Conservation (phyloP, 768 basidiomycete genomes). For the Tephrocybe sp. region DNA sequence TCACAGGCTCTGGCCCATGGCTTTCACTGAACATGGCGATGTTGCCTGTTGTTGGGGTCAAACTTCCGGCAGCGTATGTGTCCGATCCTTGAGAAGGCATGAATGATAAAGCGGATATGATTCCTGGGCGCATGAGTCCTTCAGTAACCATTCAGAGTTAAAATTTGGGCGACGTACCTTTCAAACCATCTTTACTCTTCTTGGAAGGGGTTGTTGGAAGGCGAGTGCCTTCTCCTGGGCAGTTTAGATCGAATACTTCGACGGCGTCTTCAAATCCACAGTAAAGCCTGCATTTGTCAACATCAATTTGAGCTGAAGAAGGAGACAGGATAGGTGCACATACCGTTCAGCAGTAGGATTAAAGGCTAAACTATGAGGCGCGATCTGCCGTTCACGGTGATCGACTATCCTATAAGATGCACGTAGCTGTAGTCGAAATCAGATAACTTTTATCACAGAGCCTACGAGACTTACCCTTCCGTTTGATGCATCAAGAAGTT, state of each 20-base stretch:
- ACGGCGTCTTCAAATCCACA: conserved; percentile 29
- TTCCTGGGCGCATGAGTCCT: conserved; percentile 45
- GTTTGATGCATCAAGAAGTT: conserved; percentile 75
- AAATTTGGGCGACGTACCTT: conserved; percentile 49
- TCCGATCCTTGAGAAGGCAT: conserved; percentile 58
- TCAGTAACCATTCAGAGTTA: background rate
- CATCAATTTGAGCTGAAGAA: background rate
- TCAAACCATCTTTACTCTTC: conserved; percentile 68
- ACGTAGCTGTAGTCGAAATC: conserved; percentile 53
- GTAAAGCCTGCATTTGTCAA: conserved; percentile 14
- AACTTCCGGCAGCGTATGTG: conserved; percentile 78
- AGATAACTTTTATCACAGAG: background rate
- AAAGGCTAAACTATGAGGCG: conserved; percentile 83
- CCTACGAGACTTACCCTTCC: conserved; percentile 54
- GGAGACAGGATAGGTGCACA: background rate
- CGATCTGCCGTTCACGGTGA: conserved; percentile 88
- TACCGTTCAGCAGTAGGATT: conserved; percentile 67
- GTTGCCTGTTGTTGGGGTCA: conserved; percentile 52
- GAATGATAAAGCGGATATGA: conserved; percentile 84
- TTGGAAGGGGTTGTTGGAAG: conserved; percentile 22
- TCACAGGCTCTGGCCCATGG: conserved; percentile 48
- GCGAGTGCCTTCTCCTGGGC: conserved; percentile 21
- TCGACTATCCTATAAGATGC: conserved; percentile 93
- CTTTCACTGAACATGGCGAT: conserved; percentile 68
- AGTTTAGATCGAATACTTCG: conserved; percentile 23